Base-by-base conservation (phyloP, 2,329 filamentous ascomycete species). In the Pyricularia grisea region DNA sequence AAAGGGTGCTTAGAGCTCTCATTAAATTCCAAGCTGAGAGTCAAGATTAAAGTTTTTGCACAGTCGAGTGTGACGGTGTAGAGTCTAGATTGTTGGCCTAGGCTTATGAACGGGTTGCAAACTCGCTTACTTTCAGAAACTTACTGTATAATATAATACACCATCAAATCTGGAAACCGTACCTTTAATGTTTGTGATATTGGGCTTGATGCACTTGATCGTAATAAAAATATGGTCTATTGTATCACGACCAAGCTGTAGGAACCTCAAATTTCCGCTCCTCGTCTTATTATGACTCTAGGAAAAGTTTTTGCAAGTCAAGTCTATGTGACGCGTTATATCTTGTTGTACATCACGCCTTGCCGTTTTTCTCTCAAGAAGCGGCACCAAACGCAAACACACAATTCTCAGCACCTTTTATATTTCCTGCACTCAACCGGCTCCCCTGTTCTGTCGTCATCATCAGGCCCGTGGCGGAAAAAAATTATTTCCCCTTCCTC, bases 401-500 rank as follows among this genome's bases (percentile, higher is more conserved):
- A 55, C 20, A 55, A 55, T 55, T 55, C 42, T 55, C 42, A 55
- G 42, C 42, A 55, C 42, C 42, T 55, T 55, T 55, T 55, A 12
- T 42, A 42, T 55, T 55, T 55, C 42, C 42, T 55, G 42, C 20
- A 55, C 17, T 9, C 12, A 42, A 42, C 17, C 2, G 9, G 42
- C 42, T 10, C 42, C 42, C 42, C 14, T 17, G 17, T 55, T 20
- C 14, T 42, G 17, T 55, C 5, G 20, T 55, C 42, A 55, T 55
- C 42, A 55, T 55, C 42, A 55, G 42, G 11, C 42, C 33, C 42
- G 4, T n/a, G 6, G 6, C 42, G n/a, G 20, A 55, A n/a, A 50
- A 50, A 17, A 50, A 14, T 75, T 86, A 94, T 85, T 91, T 92
- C 69, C 93, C 94, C 85, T 96, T 94, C 83, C 88, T 92, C 68